Evolutionary conservation across 2,329 filamentous ascomycete genomes (phyloP), one percentile per base, ranked within the genome.

Genomic region (Aureobasidium sp.): DNA sequence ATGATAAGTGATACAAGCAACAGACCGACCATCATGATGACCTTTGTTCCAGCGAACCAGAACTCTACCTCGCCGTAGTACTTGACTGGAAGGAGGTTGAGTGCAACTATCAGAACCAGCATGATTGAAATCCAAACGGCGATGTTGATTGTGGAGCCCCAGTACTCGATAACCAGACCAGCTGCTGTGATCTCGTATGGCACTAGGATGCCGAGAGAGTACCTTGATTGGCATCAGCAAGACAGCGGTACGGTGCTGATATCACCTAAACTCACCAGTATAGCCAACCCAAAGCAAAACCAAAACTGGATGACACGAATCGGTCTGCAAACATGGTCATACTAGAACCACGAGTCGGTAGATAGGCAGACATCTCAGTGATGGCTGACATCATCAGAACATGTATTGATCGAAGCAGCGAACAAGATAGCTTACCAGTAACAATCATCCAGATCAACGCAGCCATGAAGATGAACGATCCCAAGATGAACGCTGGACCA

Each of bases 311-410:
- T 5, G 73, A 75, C 5, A 79, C 73, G 64, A 78, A 78, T 52
- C 77, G 74, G 59, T 74, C 73, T 62, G 71, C 72, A 71, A 81
- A 79, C 71, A 80, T 66, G 67, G 77, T 73, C 78, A 82, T 79
- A 64, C 79, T 77, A 63, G 70, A 75, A 65, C 81, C 79, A 37
- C 81, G 76, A 65, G 84, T 72, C 9, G 84, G 82, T 50, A 86
- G 77, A 76, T 83, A 85, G 39, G 84, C 78, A 10, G 83, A 81
- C 71, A 87, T 79, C 69, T 84, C 81, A n/a, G 77, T 78, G 50
- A 73, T 71, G 2, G 67, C 71, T 57, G 7, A 3, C 5, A 1
- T 26, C 15, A 8, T 57, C 12, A 46, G 39, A 17, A 12, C 29
- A 1, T 24, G 1, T 13, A 5, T 24, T 26, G 26, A 27, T 10